Evolutionary conservation across 345 rosid genomes (phyloP), one percentile per base, ranked within the genome.

Genomic region (Euphorbia peplus): DNA sequence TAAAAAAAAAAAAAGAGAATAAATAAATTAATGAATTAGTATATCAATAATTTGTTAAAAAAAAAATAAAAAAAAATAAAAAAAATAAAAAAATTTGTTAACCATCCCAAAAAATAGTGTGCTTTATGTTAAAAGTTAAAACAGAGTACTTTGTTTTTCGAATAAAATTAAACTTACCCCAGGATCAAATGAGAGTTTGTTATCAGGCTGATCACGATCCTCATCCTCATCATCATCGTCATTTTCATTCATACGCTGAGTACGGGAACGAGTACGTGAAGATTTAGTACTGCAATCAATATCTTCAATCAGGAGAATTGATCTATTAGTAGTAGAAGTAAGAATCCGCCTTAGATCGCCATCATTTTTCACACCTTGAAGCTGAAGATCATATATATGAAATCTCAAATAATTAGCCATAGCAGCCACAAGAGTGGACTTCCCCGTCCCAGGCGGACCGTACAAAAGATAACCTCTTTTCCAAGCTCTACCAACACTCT

Each of bases 291-390:
- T 65, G 35, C 79, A 75, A 59, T 75, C 79, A 18, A 75, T 70
- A 44, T 75, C 79, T 52, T 75, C 79, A n/a, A 75, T 75, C 0
- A 75, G 67, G 66, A 75, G 79, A 39, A 75, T 75, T 8, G 79
- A 75, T 1, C 79, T 54, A 46, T 75, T 75, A 24, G 75, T 66
- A 15, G 75, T 75, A 41, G 79, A 61, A 16, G 79, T 75, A 13
- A 75, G 73, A n/a, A 75, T 58, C 6, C 73, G 35, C 42, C 78
- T 25, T 10, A 75, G 74, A 56, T 69, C 66, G 24, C 66, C 18
- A 46, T 75, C 78, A 41, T 64, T 75, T 24, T 22, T 56, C n/a
- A 75, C 73, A 22, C 50, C 64, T 25, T 75, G 78, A 28, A 75
- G 78, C 70, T 75, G 78, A 21, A 75, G 78, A 39, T 75, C 78